phyloP scores from a whole-genome alignment of 2,329 filamentous ascomycete genomes.

The Paracamarosporium sp. region DNA sequence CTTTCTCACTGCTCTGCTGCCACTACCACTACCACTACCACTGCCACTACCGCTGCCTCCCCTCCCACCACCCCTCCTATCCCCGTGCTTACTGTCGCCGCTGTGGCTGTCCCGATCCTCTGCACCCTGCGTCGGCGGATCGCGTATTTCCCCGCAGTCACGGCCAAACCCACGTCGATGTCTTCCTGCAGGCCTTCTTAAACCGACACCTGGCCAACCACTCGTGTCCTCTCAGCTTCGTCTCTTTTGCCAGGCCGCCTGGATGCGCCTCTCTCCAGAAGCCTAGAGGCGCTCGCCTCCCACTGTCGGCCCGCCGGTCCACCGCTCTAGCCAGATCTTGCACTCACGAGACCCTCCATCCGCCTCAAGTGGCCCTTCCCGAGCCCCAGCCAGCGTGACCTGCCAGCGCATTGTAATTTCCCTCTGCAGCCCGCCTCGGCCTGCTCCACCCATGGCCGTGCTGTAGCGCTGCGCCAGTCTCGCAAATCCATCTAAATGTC shows the following conservation, averaged over 20 bases:
- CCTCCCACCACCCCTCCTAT: too few relatives aligned
- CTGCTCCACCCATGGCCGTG: constrained; percentile 24
- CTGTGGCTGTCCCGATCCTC: background rate
- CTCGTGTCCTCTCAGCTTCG: constrained; percentile 13
- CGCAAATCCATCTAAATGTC: constrained; percentile 31
- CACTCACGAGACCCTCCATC: constrained; percentile 40
- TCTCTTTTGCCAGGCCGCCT: background rate
- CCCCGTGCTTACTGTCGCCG: too few relatives aligned
- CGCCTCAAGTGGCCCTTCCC: constrained; percentile 27
- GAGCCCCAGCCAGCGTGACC: constrained; percentile 28
- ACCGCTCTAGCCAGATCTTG: constrained; percentile 32
- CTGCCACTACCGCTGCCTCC: too few relatives aligned
- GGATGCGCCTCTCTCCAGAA: constrained; percentile 11
- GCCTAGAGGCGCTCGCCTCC: constrained; percentile 15
- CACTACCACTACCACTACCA: background rate
- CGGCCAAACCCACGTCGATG: constrained; percentile 9
- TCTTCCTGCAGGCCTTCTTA: constrained; percentile 22
- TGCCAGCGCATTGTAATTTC: constrained; percentile 25
- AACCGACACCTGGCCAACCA: constrained; percentile 25
- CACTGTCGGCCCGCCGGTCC: constrained; percentile 32
- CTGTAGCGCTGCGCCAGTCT: constrained; percentile 25
- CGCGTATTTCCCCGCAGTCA: constrained; percentile 14
- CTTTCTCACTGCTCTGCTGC: background rate
- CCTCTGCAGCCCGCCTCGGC: constrained; percentile 3
- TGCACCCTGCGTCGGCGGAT: constrained; percentile 6